phyloP scores from a whole-genome alignment of 805 yeast genomes.

The Ogataea naganishii region DNA sequence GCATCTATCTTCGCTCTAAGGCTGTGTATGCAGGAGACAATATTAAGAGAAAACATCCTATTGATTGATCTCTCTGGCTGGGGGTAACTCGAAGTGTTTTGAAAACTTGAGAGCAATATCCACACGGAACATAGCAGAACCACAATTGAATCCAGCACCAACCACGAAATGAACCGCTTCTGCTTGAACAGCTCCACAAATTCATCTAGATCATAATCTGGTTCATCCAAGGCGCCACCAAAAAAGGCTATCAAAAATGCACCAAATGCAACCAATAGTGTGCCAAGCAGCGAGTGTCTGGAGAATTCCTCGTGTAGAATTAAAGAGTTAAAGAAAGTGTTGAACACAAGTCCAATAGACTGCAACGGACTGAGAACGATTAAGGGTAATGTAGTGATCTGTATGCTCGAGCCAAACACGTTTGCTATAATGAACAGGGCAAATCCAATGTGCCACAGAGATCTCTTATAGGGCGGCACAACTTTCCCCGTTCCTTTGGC shows the following conservation, averaged over 20 bases:
- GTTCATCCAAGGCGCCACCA: constrained; percentile 60
- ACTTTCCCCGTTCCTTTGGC: constrained; percentile 9
- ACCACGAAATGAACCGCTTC: constrained; percentile 51
- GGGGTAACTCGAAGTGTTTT: too few relatives aligned
- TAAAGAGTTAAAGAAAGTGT: constrained; percentile 62
- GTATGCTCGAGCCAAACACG: constrained; percentile 73
- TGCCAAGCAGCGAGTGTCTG: constrained; percentile 47
- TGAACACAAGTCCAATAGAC: constrained; percentile 83
- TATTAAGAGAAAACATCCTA: too few relatives aligned
- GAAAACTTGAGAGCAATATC: constrained; percentile 14
- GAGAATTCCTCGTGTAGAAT: constrained; percentile 66
- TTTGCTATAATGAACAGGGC: constrained; percentile 63
- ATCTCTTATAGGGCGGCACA: constrained; percentile 33
- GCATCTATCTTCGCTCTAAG: too few relatives aligned
- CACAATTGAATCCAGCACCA: constrained; percentile 24
- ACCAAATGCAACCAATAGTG: constrained; percentile 59
- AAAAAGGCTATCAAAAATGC: constrained; percentile 71
- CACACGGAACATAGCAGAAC: constrained; percentile 21
- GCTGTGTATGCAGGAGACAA: too few relatives aligned
- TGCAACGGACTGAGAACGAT: constrained; percentile 76
- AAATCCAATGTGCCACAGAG: constrained; percentile 73
- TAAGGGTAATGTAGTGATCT: constrained; percentile 75
- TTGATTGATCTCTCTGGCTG: too few relatives aligned
- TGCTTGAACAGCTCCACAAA: constrained; percentile 33
- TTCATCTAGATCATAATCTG: constrained; percentile 40